phyloP scores from a whole-genome alignment of 805 yeast species.

The Hemisphaericaspora nanyangensis region DNA sequence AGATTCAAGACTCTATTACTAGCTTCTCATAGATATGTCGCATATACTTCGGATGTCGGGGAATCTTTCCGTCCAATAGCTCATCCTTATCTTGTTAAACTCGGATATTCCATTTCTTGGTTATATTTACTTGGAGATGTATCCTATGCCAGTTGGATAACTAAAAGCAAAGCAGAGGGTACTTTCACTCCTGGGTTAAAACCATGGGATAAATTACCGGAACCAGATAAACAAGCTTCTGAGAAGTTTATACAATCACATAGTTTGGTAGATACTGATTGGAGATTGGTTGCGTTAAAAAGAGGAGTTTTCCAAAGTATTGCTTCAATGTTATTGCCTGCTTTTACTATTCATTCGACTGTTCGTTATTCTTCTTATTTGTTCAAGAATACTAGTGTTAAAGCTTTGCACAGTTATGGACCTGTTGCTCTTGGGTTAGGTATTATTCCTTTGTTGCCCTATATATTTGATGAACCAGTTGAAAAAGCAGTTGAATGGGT shows the following conservation, averaged over 20 bases:
- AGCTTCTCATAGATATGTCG: conserved; percentile 79
- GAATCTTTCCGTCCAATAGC: conserved; percentile 84
- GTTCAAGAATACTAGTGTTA: conserved; percentile 53
- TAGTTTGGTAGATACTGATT: conserved; percentile 49
- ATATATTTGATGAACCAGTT: conserved; percentile 77
- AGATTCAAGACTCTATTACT: conserved; percentile 64
- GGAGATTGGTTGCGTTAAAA: conserved; percentile 61
- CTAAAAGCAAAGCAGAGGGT: conserved; percentile 63
- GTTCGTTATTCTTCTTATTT: conserved; percentile 66
- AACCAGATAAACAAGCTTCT: conserved; percentile 36
- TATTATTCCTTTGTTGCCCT: conserved; percentile 74
- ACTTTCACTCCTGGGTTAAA: conserved; percentile 52
- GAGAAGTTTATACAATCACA: conserved; percentile 24
- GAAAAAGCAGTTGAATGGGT: conserved; percentile 62
- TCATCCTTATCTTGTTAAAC: conserved; percentile 57
- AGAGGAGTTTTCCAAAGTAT: conserved; percentile 78
- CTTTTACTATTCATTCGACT: conserved; percentile 74
- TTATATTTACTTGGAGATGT: conserved; percentile 73
- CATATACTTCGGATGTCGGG: conserved; percentile 83
- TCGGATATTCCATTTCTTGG: conserved; percentile 77
- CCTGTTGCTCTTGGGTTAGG: conserved; percentile 79
- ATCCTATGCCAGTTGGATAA: conserved; percentile 68
- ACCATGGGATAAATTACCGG: conserved; percentile 60
- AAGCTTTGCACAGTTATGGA: conserved; percentile 55
- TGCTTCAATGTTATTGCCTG: conserved; percentile 86